A percentile compares a stretch with the other conserved stretches of the same genome.
Conservation (phyloP, 495 filamentous ascomycete genomes). For the Xylaria sp. region DNA sequence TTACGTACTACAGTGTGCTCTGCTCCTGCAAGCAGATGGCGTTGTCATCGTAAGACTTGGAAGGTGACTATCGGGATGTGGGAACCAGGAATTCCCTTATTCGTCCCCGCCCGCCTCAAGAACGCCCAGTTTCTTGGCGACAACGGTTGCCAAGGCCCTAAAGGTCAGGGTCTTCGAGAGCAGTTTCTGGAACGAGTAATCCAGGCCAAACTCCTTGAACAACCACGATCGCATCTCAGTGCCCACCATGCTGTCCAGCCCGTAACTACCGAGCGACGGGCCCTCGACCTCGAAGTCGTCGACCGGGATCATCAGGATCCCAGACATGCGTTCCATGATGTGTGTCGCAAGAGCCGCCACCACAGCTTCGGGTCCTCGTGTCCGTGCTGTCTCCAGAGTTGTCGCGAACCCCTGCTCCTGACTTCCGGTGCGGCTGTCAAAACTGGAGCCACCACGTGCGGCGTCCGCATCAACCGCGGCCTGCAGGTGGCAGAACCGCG, state of each 20-base stretch:
- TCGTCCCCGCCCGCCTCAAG: neutral
- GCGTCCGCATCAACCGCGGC: neutral
- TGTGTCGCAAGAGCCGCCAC: slow-evolving; percentile 14
- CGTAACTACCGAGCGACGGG: slow-evolving; percentile 41
- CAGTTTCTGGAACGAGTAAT: slow-evolving; percentile 45
- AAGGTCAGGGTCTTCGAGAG: slow-evolving; percentile 19
- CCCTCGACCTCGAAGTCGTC: slow-evolving; percentile 30
- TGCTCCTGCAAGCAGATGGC: too few relatives aligned
- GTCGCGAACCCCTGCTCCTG: slow-evolving; percentile 8
- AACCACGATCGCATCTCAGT: slow-evolving; percentile 50
- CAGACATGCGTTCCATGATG: slow-evolving; percentile 37
- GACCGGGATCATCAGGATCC: slow-evolving; percentile 37
- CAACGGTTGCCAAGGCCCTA: slow-evolving; percentile 10
- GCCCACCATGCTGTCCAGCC: slow-evolving; percentile 52
- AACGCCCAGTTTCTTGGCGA: slow-evolving; percentile 13
- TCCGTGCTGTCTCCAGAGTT: neutral
- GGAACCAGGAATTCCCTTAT: neutral
- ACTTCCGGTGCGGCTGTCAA: neutral
- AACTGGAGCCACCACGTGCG: slow-evolving; percentile 9
- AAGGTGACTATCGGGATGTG: neutral
- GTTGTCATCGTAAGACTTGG: slow-evolving; percentile 20
- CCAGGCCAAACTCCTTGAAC: slow-evolving; percentile 46
- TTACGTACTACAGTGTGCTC: too few relatives aligned
- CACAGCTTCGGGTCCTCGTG: slow-evolving; percentile 21
- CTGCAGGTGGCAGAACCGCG: slow-evolving; percentile 18